Evolutionary conservation across 2,329 filamentous ascomycete species (phyloP).

Genomic region (Exophiala lecanii-corni): DNA sequence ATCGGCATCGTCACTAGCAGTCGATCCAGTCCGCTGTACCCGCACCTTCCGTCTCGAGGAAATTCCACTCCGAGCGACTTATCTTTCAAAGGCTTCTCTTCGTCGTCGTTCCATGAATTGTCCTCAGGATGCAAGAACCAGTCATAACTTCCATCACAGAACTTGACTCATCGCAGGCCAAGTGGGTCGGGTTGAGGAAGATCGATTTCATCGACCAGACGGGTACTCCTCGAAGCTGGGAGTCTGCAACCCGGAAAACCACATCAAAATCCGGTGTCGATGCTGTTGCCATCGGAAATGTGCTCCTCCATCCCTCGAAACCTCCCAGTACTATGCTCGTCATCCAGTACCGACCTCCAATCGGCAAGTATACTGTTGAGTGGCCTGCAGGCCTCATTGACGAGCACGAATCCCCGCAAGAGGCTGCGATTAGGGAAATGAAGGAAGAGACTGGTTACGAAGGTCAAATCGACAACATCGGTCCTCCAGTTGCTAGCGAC

Average conservation of each 20-base stretch:
- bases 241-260: constrained; percentile 39
- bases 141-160: constrained; percentile 16
- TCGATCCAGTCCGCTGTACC: background rate
- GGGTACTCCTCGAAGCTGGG: constrained; percentile 20
- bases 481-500: constrained; percentile 64
- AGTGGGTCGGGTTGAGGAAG: constrained; percentile 39
- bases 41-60: background rate
- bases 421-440: constrained; percentile 54
- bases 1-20: background rate
- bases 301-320: constrained; percentile 44
- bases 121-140: constrained; percentile 7
- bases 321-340: constrained; percentile 46
- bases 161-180: constrained; percentile 31
- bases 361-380: constrained; percentile 55
- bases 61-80: background rate
- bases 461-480: constrained; percentile 51
- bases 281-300: constrained; percentile 54
- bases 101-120: too few species aligned
- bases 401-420: constrained; percentile 50
- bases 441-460: constrained; percentile 61
- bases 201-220: constrained; percentile 25
- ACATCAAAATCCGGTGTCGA: constrained; percentile 55
- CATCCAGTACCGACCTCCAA: constrained; percentile 56
- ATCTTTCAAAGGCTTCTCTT: too few species aligned
- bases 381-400: constrained; percentile 60